A percentile compares a stretch with the other conserved stretches of the same genome.
Evolutionary conservation across 306 rosid species (phyloP).

Genomic region (Chamaecrista fasciculata): DNA sequence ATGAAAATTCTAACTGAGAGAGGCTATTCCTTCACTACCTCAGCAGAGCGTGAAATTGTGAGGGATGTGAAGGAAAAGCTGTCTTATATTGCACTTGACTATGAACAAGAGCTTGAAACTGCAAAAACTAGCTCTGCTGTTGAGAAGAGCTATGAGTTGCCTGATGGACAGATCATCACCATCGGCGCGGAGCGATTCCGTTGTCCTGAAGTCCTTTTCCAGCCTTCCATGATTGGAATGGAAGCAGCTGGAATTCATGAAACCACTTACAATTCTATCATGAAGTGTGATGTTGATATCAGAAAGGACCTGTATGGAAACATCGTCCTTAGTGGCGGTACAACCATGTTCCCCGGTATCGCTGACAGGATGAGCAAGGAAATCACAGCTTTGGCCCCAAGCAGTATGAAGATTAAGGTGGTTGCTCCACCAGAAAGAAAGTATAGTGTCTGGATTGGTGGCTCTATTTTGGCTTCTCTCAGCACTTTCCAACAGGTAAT

Average conservation of each 20-base stretch:
- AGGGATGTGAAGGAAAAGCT: constrained; percentile 87
- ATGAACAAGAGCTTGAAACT: constrained; percentile 87
- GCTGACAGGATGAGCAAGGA: constrained; percentile 96
- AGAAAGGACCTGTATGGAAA: constrained; percentile 90
- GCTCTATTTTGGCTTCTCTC: constrained; percentile 90
- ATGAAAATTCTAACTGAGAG: constrained; percentile 82
- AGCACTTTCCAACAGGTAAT: constrained; percentile 96
- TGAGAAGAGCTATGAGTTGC: constrained; percentile 82
- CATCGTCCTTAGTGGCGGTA: constrained; percentile 86
- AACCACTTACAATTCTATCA: constrained; percentile 82
- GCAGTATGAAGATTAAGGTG: constrained; percentile 93
- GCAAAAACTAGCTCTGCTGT: constrained; percentile 71
- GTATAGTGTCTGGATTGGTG: constrained; percentile 93
- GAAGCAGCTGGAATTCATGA: constrained; percentile 88
- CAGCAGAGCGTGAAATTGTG: constrained; percentile 86
- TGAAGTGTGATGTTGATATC: constrained; percentile 90
- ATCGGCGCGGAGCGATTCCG: constrained; percentile 92
- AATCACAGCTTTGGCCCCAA: constrained; percentile 82
- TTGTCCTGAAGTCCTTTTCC: constrained; percentile 90
- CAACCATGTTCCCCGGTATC: constrained; percentile 89
- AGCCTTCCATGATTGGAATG: constrained; percentile 94
- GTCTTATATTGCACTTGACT: constrained; percentile 76
- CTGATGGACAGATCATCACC: constrained; percentile 89
- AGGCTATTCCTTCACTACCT: constrained; percentile 84
- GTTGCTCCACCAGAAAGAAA: constrained; percentile 94